Percentiles rank a stretch among this genome's conserved stretches.
Evolutionary conservation across 129 eudicot genomes (phyloP).

Genomic region (Tanacetum coccineum): DNA sequence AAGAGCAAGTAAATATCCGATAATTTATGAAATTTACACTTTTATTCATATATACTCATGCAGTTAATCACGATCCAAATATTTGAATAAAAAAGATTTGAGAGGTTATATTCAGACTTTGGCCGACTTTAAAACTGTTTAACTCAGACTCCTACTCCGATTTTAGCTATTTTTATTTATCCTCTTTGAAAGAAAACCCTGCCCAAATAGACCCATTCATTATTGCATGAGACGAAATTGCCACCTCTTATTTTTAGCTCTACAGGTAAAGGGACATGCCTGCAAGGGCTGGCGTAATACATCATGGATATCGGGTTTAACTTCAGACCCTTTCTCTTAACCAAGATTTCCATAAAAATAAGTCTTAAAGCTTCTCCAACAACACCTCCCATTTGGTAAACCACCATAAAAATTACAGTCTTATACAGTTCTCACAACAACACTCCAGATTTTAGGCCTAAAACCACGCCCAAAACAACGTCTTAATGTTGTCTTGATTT

Average conservation of each 20-base stretch:
- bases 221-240: not conserved
- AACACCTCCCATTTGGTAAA: slow-evolving; percentile 99
- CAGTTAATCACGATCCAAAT: not conserved
- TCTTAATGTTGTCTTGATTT: too few species aligned
- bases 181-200: not conserved
- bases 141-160: not conserved
- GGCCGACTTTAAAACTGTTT: slow-evolving; percentile 1
- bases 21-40: too few species aligned
- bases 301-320: slow-evolving; percentile 83
- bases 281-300: slow-evolving; percentile 98
- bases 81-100: not conserved
- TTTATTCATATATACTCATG: not conserved
- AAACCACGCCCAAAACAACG: too few species aligned
- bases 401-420: too few species aligned
- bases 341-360: slow-evolving; percentile 93
- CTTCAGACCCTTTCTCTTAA: slow-evolving; percentile 82
- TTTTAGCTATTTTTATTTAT: not conserved
- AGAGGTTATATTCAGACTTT: slow-evolving; percentile 5
- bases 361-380: slow-evolving; percentile 95
- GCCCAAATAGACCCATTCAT: not conserved
- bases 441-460: too few species aligned
- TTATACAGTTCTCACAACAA: too few species aligned
- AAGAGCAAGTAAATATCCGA: too few species aligned
- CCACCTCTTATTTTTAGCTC: slow-evolving; percentile 12
- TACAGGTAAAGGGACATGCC: slow-evolving; percentile 44